Percentiles rank a stretch among this genome's conserved stretches.
phyloP scores from a whole-genome alignment of 179 eudicot genomes.

The Pouteria campechiana region DNA sequence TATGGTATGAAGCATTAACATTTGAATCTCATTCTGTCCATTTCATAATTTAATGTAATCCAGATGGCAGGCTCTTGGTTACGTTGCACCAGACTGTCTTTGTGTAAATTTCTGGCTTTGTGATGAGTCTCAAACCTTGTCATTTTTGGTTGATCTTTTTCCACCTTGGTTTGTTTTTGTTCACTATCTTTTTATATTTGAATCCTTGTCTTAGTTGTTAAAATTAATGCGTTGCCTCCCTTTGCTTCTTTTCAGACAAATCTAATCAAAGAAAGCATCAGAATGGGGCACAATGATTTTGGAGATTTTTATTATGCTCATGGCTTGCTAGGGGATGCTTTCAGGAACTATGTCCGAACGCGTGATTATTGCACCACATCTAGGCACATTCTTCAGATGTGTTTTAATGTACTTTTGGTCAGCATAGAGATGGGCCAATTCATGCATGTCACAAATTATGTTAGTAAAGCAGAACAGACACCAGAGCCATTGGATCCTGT shows the following conservation, averaged over 20 bases:
- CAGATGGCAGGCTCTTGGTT: too few species aligned
- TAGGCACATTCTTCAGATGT: constrained; percentile 85
- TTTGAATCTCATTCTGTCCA: too few species aligned
- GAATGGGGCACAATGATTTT: constrained; percentile 97
- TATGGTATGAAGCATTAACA: too few species aligned
- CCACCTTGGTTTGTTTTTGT: not conserved
- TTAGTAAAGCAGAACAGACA: constrained; percentile 78
- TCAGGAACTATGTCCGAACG: constrained; percentile 79
- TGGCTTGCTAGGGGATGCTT: constrained; percentile 88
- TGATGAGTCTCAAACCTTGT: too few species aligned
- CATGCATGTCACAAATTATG: constrained; percentile 83
- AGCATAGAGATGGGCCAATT: constrained; percentile 97
- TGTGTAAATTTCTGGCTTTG: too few species aligned
- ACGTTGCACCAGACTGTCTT: too few species aligned
- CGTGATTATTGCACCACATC: constrained; percentile 97
- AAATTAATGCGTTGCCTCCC: not conserved
- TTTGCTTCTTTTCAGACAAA: constrained; percentile 49
- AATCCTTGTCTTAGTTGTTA: not conserved
- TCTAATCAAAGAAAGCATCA: constrained; percentile 93
- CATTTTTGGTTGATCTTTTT: not conserved
- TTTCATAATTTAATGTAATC: too few species aligned
- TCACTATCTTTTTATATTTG: not conserved
- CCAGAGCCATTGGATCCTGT: constrained; percentile 52
- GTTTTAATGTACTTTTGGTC: constrained; percentile 81
- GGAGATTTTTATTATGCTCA: constrained; percentile 86